Conservation (phyloP, 306 rosid genomes). For the Malus orientalis region DNA sequence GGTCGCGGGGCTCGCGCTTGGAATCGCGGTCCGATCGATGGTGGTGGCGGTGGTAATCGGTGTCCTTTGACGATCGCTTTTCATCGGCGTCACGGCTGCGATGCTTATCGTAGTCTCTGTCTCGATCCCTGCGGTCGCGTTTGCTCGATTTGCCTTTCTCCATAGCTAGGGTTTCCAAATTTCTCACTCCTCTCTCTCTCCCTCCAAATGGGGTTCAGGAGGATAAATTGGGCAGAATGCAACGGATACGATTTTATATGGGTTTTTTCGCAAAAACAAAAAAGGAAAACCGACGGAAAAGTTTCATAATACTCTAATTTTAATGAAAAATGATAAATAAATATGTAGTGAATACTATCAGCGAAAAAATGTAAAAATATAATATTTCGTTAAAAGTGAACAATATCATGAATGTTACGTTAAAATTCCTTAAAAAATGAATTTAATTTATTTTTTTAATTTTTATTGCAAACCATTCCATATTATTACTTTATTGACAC, state of each 20-base stretch:
- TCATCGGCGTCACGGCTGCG: conserved; percentile 31
- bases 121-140: conserved; percentile 22
- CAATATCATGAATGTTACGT: too few relatives aligned
- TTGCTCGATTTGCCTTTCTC: conserved; percentile 56
- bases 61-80: conserved; percentile 27
- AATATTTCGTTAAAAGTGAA: too few relatives aligned
- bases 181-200: not conserved
- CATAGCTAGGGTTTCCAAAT: conserved; percentile 51
- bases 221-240: not conserved
- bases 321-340: too few relatives aligned
- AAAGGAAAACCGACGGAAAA: too few relatives aligned
- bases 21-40: conserved; percentile 52
- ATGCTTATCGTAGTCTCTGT: conserved; percentile 26
- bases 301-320: too few relatives aligned
- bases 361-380: too few relatives aligned
- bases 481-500: too few relatives aligned
- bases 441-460: too few relatives aligned
- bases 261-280: not conserved
- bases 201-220: not conserved
- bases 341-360: too few relatives aligned
- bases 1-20: conserved; percentile 39
- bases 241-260: not conserved
- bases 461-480: too few relatives aligned
- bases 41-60: conserved; percentile 41
- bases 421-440: too few relatives aligned